Evolutionary conservation across 768 basidiomycete species (phyloP).

Genomic region (Krasilnikovozyma curviuscula): DNA sequence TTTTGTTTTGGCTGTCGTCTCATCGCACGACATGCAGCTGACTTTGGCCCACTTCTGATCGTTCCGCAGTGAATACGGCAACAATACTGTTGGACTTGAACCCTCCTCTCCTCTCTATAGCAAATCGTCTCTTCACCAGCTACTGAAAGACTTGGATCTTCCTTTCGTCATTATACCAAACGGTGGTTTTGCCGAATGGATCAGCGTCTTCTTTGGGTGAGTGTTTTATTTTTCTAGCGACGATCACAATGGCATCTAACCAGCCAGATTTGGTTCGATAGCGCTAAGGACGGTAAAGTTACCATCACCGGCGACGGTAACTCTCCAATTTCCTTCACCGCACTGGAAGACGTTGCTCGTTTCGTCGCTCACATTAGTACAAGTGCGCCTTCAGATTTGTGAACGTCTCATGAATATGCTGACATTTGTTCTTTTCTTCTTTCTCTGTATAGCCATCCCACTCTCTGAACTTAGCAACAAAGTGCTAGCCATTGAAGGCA

Average conservation of each 20-base stretch:
- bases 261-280: no score
- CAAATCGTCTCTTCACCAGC: neutral
- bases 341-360: neutral
- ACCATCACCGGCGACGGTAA: slow-evolving; percentile 4
- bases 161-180: slow-evolving; percentile 4
- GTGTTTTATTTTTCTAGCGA: no score
- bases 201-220: neutral
- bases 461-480: slow-evolving; percentile 1
- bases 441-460: neutral
- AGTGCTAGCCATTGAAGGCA: slow-evolving; percentile 2
- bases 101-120: neutral
- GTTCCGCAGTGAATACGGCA: slow-evolving; percentile 8
- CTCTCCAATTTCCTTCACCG: neutral
- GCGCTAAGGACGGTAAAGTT: slow-evolving; percentile 5
- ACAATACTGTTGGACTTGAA: slow-evolving; percentile 1
- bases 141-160: neutral
- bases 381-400: neutral
- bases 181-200: slow-evolving; percentile 7
- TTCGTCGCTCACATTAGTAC: slow-evolving; percentile 3
- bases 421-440: neutral
- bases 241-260: no score
- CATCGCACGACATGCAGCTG: no score
- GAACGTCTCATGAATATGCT: neutral
- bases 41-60: neutral
- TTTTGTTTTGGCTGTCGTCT: no score